Evolutionary conservation across 768 basidiomycete species (phyloP).

Genomic region (Lentinula sp.): DNA sequence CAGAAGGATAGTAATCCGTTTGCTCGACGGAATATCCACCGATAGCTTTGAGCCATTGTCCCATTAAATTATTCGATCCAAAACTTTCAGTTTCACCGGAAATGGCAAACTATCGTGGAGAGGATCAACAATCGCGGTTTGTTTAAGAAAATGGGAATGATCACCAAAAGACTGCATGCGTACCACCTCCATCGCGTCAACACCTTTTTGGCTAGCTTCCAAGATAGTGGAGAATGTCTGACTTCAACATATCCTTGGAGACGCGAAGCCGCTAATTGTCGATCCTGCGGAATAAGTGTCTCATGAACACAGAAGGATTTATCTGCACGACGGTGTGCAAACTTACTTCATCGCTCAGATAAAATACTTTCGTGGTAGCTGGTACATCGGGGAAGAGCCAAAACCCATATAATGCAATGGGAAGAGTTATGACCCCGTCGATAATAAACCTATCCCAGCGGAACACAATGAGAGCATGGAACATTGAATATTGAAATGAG

Average conservation of each 20-base stretch:
- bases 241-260: slow-evolving; percentile 36
- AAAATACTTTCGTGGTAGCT: slow-evolving; percentile 55
- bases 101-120: slow-evolving; percentile 44
- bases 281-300: slow-evolving; percentile 37
- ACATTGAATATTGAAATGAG: not conserved
- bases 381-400: slow-evolving; percentile 70
- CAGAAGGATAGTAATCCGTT: slow-evolving; percentile 57
- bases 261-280: slow-evolving; percentile 44
- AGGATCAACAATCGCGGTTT: not conserved
- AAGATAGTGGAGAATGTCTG: slow-evolving; percentile 34
- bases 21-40: slow-evolving; percentile 61
- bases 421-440: slow-evolving; percentile 66
- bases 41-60: slow-evolving; percentile 60
- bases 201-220: slow-evolving; percentile 40
- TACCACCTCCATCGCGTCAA: slow-evolving; percentile 65
- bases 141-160: not conserved
- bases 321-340: slow-evolving; percentile 8
- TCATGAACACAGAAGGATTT: not conserved
- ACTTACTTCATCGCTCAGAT: slow-evolving; percentile 50
- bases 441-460: slow-evolving; percentile 47
- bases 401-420: slow-evolving; percentile 69
- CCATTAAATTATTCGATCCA: slow-evolving; percentile 69
- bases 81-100: slow-evolving; percentile 67
- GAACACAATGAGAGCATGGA: not conserved
- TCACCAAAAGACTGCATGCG: slow-evolving; percentile 56